Evolutionary conservation across 345 rosid genomes (phyloP).

Genomic region (Bruguiera parviflora): DNA sequence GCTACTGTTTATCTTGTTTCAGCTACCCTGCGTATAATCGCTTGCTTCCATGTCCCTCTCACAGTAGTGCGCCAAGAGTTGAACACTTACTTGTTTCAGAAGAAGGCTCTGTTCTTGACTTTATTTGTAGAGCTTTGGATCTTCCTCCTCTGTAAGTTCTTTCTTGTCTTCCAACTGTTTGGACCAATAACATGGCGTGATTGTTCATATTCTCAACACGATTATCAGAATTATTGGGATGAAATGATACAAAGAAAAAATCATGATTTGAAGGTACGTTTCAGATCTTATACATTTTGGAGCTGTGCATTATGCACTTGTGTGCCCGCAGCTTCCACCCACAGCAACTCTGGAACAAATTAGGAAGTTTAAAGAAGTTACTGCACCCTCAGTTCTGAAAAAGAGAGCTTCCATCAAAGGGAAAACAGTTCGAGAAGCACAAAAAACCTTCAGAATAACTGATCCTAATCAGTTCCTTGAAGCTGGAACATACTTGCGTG

Average conservation of each 20-base stretch:
- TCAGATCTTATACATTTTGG: conserved; percentile 94
- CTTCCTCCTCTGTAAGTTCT: conserved; percentile 83
- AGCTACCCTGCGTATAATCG: conserved; percentile 64
- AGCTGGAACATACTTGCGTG: conserved; percentile 79
- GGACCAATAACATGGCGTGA: conserved; percentile 1
- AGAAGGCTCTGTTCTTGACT: conserved; percentile 60
- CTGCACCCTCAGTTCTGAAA: conserved; percentile 56
- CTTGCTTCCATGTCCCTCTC: conserved; percentile 68
- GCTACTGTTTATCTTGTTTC: conserved; percentile 15
- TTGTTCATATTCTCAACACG: background rate
- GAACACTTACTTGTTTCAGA: conserved; percentile 78
- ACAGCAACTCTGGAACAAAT: conserved; percentile 74
- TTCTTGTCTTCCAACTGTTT: conserved; percentile 5
- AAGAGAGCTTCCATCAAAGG: conserved; percentile 73
- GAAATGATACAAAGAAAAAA: conserved; percentile 32
- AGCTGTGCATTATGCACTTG: conserved; percentile 86
- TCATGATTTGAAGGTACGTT: conserved; percentile 82
- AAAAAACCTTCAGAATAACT: conserved; percentile 77
- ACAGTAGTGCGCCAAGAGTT: conserved; percentile 60
- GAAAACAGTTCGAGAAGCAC: conserved; percentile 84
- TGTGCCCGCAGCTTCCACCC: conserved; percentile 85
- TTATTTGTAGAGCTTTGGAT: conserved; percentile 53
- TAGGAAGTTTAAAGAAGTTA: conserved; percentile 57
- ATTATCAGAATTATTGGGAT: conserved; percentile 10
- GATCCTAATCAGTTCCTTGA: conserved; percentile 57